Base-by-base conservation (phyloP, 331 rosid genomes). In the Telfairia occidentalis region DNA sequence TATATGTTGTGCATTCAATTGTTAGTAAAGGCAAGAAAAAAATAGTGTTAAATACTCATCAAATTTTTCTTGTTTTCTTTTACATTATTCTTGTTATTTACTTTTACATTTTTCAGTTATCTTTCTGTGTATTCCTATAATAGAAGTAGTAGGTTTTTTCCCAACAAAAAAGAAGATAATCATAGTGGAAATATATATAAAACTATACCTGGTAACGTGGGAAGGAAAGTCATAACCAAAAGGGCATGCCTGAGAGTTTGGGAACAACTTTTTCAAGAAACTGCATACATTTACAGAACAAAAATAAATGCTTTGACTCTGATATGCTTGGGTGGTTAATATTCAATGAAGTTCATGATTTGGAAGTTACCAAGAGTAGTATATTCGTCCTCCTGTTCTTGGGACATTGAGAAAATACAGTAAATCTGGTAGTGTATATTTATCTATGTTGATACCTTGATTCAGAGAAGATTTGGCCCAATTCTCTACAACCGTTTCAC, bases 311-410 rank as follows among this genome's bases (percentile, higher is more conserved):
- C 18, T 26, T 28, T n/a, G 18, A 46, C 43, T 35, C 23, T 0
- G 18, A 29, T 29, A 46, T n/a, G n/a, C 26, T 26, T 18, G 59
- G 37, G 75, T 46, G 58, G 4, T 13, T 15, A 69, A 43, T 15
- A 69, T 9, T 1, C 54, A 18, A 28, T 9, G 26, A 71, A 71
- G 1, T 15, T 71, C 29, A 30, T 15, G 58, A 7, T 45, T 28
- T 46, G 13, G 18, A 61, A 57, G 78, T 84, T 90, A 90, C 97
- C 99, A 92, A 29, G 89, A 93, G 65, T 88, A 92, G 83, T 92
- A 95, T 5, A 97, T 86, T 11, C 97, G 87, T 29, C 99, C 99
- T 77, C 97, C 97, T 28, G 99, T 95, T 85, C 99, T 86, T 7
- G 97, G 99, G 65, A 95, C 85, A 77, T 95, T 97, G 48, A 95